These are phyloP conservation scores for Monosporascus sp. DNA, from an alignment of 2,329 filamentous ascomycete species.

Conservation along the genomic window DNA sequence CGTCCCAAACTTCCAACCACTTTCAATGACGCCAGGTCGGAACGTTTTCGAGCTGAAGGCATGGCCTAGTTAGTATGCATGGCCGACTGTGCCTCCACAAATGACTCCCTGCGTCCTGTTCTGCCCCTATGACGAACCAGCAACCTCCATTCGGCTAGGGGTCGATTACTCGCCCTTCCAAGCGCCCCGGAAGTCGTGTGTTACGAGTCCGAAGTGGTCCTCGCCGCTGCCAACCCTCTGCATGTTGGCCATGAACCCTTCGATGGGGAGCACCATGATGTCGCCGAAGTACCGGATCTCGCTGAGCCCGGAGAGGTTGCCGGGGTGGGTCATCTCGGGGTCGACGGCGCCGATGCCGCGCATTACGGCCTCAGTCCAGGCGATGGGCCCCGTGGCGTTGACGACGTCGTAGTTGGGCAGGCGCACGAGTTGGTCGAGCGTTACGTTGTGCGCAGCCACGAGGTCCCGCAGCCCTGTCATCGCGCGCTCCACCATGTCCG, in stretches of 20 bases:
- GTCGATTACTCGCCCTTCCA: no score
- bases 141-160: no score
- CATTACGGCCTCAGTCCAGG: slow-evolving; percentile 61
- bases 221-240: no score
- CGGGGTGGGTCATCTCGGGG: slow-evolving; percentile 44
- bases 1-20: no score
- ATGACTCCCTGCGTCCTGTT: no score
- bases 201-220: no score
- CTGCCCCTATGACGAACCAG: no score
- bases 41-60: no score
- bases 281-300: slow-evolving; percentile 61
- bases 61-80: no score
- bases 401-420: slow-evolving; percentile 65
- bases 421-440: slow-evolving; percentile 52
- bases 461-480: slow-evolving; percentile 59
- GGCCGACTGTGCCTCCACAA: no score
- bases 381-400: slow-evolving; percentile 65
- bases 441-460: slow-evolving; percentile 50
- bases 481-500: slow-evolving; percentile 62
- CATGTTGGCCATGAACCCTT: slow-evolving; percentile 55
- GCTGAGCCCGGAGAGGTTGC: slow-evolving; percentile 54
- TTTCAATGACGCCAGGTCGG: no score
- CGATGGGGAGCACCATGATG: slow-evolving; percentile 62
- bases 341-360: slow-evolving; percentile 35
- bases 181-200: no score